Percentiles rank a stretch among this genome's conserved stretches.
Conservation (phyloP, 2,329 filamentous ascomycete genomes). For the Apiospora hydei region DNA sequence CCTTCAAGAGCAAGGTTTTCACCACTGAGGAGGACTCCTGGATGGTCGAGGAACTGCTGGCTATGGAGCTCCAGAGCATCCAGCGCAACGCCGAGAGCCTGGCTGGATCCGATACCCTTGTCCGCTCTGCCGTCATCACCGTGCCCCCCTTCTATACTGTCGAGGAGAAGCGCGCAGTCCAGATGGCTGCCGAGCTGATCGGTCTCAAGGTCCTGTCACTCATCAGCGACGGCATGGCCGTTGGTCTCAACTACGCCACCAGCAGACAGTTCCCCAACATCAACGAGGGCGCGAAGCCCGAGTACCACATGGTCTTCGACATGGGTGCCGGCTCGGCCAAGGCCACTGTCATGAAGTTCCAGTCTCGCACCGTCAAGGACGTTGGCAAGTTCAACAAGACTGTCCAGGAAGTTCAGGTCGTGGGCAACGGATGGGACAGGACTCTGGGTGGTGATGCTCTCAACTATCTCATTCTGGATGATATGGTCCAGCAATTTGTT, state of each 20-base stretch:
- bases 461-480: slow-evolving; percentile 86
- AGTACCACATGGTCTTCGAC: slow-evolving; percentile 93
- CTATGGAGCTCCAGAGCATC: slow-evolving; percentile 95
- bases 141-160: slow-evolving; percentile 89
- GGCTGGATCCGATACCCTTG: slow-evolving; percentile 75
- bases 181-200: slow-evolving; percentile 84
- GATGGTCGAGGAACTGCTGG: slow-evolving; percentile 90
- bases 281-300: slow-evolving; percentile 82
- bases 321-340: slow-evolving; percentile 97
- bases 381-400: slow-evolving; percentile 95
- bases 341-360: slow-evolving; percentile 88
- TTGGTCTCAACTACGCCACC: slow-evolving; percentile 95
- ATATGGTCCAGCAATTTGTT: slow-evolving; percentile 84
- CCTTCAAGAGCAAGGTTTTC: slow-evolving; percentile 81
- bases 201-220: slow-evolving; percentile 86
- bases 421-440: slow-evolving; percentile 88
- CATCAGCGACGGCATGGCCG: slow-evolving; percentile 88
- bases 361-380: slow-evolving; percentile 89
- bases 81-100: slow-evolving; percentile 85
- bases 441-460: slow-evolving; percentile 89
- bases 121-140: slow-evolving; percentile 87
- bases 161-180: slow-evolving; percentile 87
- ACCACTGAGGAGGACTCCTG: slow-evolving; percentile 67
- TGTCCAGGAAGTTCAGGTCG: slow-evolving; percentile 89
- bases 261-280: slow-evolving; percentile 87